Base-by-base conservation (phyloP, 2,329 filamentous ascomycete species). In the Cytospora leucostoma region DNA sequence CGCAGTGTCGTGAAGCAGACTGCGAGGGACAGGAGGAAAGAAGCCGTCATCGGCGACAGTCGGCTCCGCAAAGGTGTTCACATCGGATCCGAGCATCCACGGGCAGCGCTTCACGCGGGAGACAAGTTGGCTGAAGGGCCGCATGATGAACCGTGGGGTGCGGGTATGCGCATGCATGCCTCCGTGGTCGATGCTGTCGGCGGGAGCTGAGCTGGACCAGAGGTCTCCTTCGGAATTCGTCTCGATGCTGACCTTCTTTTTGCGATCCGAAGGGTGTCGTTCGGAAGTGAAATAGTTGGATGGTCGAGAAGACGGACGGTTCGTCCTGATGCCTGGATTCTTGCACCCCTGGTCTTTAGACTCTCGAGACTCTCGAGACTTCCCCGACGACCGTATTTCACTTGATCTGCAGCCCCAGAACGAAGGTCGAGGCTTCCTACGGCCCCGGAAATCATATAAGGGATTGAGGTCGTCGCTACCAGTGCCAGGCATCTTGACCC, bases 1-100 rank as follows among this genome's bases (percentile, higher is more conserved):
- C 7, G 64, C 61, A 19, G 61, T 35, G 47, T 65, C 64, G 11
- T 65, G 64, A 11, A 53, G 40, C 7, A 59, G 49, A 38, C 61
- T 63, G 34, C 64, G 64, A n/a, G 64, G 64, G 7, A 54, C 56
- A 1, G 56, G 38, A 15, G 56, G 60, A 37, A 60, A 63, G 64
- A 63, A 62, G 21, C 17, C 11, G 12, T 52, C 55, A 12, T 57
- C 53, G 4, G 54, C 7, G 17, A 11, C 13, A 7, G 38, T 3
- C 6, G 27, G 33, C 8, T n/a, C n/a, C n/a, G 44, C 35, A 2
- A 49, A 19, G 6, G 47, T n/a, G 4, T 15, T 38, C 17, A 13
- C n/a, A 12, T 49, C 56, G 12, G 50, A 65, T 27, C 52, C 52
- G 2, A 62, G 40, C 10, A 55, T 54, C 63, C 59, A 65, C 37